These are phyloP conservation scores for Wickerhamomyces chambardii DNA, from an alignment of 805 yeast genomes.

Conservation along the genomic window DNA sequence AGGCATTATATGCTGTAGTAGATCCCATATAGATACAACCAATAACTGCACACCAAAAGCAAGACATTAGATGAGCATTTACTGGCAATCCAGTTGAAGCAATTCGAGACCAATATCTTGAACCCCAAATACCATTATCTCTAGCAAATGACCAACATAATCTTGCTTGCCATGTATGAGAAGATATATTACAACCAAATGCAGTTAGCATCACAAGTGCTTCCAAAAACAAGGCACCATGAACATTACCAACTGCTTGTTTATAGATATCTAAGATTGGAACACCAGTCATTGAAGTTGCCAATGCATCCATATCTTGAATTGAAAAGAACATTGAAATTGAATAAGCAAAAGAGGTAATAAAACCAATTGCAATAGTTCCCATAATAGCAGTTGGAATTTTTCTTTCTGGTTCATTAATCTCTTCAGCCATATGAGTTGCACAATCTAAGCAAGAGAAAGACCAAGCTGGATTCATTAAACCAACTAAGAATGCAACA, in stretches of 20 bases:
- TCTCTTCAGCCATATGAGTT: constrained; percentile 66
- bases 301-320: constrained; percentile 38
- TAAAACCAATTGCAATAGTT: constrained; percentile 56
- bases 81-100: constrained; percentile 46
- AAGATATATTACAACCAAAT: constrained; percentile 47
- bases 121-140: constrained; percentile 53
- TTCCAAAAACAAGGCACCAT: constrained; percentile 47
- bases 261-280: constrained; percentile 57
- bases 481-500: constrained; percentile 61
- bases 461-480: constrained; percentile 63
- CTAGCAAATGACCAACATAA: constrained; percentile 62
- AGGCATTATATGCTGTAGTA: constrained; percentile 56
- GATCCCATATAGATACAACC: constrained; percentile 62
- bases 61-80: constrained; percentile 48
- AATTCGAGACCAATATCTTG: constrained; percentile 39
- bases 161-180: constrained; percentile 63
- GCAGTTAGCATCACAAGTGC: constrained; percentile 43
- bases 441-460: constrained; percentile 64
- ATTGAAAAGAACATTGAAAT: constrained; percentile 53
- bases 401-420: constrained; percentile 38
- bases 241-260: constrained; percentile 43
- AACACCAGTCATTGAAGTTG: constrained; percentile 40
- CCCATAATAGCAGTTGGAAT: constrained; percentile 56
- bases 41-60: constrained; percentile 40
- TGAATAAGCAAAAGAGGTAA: constrained; percentile 45